These are phyloP conservation scores for Phialophora chinensis DNA, from an alignment of 2,329 filamentous ascomycete species.

Conservation along the genomic window DNA sequence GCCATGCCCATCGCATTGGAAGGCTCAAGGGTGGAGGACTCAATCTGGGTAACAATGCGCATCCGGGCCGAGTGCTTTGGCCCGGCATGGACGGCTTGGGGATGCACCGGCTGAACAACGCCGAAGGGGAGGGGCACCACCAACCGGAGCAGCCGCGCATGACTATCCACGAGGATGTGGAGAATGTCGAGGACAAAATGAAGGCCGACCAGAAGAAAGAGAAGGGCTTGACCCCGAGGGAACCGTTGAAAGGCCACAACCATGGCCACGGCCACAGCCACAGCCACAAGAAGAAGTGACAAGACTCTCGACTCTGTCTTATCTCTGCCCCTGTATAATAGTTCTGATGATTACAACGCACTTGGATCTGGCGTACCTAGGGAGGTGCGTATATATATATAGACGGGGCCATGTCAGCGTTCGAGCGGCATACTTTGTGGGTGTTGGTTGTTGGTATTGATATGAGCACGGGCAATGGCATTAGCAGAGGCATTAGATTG, in stretches of 20 bases:
- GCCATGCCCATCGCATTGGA: slow-evolving; percentile 45
- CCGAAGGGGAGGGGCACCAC: slow-evolving; percentile 9
- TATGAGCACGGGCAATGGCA: not conserved
- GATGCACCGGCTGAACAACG: slow-evolving; percentile 34
- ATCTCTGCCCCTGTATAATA: not conserved
- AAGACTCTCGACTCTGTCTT: slow-evolving; percentile 14
- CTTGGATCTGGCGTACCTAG: not conserved
- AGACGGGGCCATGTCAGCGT: not conserved
- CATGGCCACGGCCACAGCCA: not conserved
- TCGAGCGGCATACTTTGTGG: not conserved
- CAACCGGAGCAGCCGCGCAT: slow-evolving; percentile 3
- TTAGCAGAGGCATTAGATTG: not conserved
- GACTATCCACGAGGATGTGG: slow-evolving; percentile 30
- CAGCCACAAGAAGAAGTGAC: slow-evolving; percentile 9
- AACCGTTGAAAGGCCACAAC: slow-evolving; percentile 2
- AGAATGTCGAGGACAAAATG: slow-evolving; percentile 30
- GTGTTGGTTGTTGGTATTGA: not conserved
- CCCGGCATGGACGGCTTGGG: slow-evolving; percentile 41
- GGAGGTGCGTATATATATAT: not conserved
- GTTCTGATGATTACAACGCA: not conserved
- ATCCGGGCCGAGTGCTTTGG: slow-evolving; percentile 39
- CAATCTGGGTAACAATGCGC: slow-evolving; percentile 18
- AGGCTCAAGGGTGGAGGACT: slow-evolving; percentile 43
- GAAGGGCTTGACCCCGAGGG: slow-evolving; percentile 23
- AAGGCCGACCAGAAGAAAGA: slow-evolving; percentile 29